phyloP scores from a whole-genome alignment of 345 rosid species.

The Mangifera indica region DNA sequence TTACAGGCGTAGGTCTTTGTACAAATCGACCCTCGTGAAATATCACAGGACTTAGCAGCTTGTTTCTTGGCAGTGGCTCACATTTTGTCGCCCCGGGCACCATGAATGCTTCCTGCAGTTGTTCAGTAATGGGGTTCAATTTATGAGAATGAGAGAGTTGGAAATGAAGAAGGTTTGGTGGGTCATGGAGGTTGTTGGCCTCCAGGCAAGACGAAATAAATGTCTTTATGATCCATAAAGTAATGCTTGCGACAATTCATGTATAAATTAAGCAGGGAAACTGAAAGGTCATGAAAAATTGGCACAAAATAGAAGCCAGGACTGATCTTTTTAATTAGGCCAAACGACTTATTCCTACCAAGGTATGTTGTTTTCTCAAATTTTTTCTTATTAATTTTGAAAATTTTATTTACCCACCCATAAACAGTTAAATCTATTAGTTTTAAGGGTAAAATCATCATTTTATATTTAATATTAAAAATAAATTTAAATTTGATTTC shows the following conservation, averaged over 20 bases:
- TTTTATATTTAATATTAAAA: too few relatives aligned
- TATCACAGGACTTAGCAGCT: slow-evolving; percentile 64
- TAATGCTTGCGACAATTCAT: neutral
- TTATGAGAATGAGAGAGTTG: slow-evolving; percentile 15
- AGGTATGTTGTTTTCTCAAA: too few relatives aligned
- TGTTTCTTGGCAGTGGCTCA: slow-evolving; percentile 67
- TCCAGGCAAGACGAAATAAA: neutral
- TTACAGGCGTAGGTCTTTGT: slow-evolving; percentile 64
- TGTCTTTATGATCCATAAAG: neutral
- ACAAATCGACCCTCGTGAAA: slow-evolving; percentile 75
- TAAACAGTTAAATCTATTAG: too few relatives aligned
- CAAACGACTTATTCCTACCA: too few relatives aligned
- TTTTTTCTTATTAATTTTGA: too few relatives aligned
- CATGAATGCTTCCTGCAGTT: slow-evolving; percentile 64
- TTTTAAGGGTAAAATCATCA: too few relatives aligned
- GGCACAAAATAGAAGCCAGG: neutral
- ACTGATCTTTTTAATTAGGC: too few relatives aligned
- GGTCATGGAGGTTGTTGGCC: neutral
- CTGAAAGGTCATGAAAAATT: neutral
- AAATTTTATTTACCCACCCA: too few relatives aligned
- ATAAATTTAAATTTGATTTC: too few relatives aligned
- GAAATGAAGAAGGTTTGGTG: slow-evolving; percentile 15
- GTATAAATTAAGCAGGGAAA: neutral
- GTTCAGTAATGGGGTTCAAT: neutral
- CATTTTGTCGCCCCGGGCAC: slow-evolving; percentile 58